Evolutionary conservation across 495 filamentous ascomycete species (phyloP).

Genomic region (Penicillium manginii): DNA sequence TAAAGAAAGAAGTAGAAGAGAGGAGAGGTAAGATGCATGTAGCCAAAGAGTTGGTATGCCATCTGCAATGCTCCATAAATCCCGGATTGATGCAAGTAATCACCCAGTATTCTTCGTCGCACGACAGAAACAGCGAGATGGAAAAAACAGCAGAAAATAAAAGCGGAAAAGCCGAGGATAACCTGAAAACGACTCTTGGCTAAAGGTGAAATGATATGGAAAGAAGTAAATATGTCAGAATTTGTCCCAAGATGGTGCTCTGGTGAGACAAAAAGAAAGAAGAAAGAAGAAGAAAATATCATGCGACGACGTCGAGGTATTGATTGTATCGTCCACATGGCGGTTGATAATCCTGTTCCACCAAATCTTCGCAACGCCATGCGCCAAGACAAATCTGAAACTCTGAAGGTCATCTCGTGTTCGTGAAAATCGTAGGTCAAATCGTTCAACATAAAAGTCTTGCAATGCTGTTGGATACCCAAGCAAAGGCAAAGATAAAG

Average conservation of each 20-base stretch:
- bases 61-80: conserved; percentile 1
- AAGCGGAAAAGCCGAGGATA: conserved; percentile 1
- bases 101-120: conserved; percentile 8
- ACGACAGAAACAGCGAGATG: conserved; percentile 5
- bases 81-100: conserved; percentile 4
- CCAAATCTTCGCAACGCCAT: conserved; percentile 23
- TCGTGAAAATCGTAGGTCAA: conserved; percentile 28
- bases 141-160: conserved; percentile 17
- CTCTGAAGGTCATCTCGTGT: conserved; percentile 14
- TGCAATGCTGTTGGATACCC: not conserved
- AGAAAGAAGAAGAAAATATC: conserved; percentile 4
- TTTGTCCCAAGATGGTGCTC: not conserved
- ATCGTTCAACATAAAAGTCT: conserved; percentile 25
- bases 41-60: not conserved
- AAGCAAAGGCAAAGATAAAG: conserved; percentile 5
- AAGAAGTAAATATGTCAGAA: not conserved
- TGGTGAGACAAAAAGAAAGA: not conserved
- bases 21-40: not conserved
- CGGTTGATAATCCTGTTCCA: conserved; percentile 12
- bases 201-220: conserved; percentile 2
- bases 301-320: conserved; percentile 5
- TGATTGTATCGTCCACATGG: conserved; percentile 9
- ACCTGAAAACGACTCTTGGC: not conserved
- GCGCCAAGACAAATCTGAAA: conserved; percentile 19
- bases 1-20: conserved; percentile 5